phyloP scores from a whole-genome alignment of 2,329 filamentous ascomycete genomes.

The Aspergillus sp. region DNA sequence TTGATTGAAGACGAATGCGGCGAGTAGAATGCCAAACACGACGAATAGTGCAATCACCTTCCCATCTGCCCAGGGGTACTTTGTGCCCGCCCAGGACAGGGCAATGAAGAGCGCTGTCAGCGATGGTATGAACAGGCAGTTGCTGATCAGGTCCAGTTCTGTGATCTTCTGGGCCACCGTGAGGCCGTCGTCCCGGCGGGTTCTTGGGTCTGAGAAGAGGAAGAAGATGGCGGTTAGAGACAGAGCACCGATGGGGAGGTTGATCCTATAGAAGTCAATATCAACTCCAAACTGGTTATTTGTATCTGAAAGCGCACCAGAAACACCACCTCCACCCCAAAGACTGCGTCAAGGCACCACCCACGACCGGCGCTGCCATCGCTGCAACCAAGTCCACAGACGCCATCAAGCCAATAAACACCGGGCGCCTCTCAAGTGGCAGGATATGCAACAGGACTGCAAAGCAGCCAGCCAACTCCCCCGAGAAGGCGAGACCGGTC shows the following conservation, averaged over 20 bases:
- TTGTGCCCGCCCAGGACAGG: conserved; percentile 37
- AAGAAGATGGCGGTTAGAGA: conserved; percentile 17
- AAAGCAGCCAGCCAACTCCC: background rate
- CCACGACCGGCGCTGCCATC: conserved; percentile 32
- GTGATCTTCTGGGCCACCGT: conserved; percentile 25
- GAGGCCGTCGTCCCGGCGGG: conserved; percentile 5
- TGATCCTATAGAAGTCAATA: conserved; percentile 24
- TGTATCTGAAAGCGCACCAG: conserved; percentile 14
- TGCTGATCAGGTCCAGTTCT: conserved; percentile 34
- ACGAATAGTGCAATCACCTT: conserved; percentile 35
- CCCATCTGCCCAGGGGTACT: conserved; percentile 34
- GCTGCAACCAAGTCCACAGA: conserved; percentile 27
- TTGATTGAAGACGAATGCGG: conserved; percentile 33
- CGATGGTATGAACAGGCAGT: conserved; percentile 31
- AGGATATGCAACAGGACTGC: background rate
- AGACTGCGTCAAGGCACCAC: conserved; percentile 35
- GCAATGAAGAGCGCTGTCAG: conserved; percentile 29
- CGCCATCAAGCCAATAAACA: conserved; percentile 18
- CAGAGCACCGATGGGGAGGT: conserved; percentile 30
- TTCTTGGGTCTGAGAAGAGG: conserved; percentile 21
- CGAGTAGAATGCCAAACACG: conserved; percentile 30
- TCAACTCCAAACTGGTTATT: too few relatives aligned
- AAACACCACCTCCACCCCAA: conserved; percentile 40
- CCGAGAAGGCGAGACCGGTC: background rate
- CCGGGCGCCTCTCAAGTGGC: background rate